Conservation (phyloP, 2,329 filamentous ascomycete species). For the Bipolaris zeicola region DNA sequence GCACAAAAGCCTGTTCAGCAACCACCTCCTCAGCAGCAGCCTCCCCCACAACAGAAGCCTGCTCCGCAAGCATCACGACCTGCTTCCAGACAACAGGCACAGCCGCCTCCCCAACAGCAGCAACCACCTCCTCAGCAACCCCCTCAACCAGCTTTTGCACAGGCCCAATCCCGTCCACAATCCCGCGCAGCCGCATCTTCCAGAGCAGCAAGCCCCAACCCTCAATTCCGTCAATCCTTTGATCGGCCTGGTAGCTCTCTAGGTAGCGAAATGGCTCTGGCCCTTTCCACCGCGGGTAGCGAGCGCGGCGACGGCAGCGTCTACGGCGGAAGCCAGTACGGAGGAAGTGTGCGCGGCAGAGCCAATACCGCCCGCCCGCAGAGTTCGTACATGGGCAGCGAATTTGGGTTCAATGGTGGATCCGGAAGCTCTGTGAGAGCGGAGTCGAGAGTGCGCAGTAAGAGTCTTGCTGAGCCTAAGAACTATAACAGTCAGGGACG, state of each 20-base stretch:
- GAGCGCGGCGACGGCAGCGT: slow-evolving; percentile 48
- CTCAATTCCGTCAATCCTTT: slow-evolving; percentile 56
- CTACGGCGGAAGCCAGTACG: slow-evolving; percentile 46
- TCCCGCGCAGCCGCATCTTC: slow-evolving; percentile 44
- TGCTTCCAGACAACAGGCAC: neutral
- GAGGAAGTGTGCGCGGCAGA: slow-evolving; percentile 48
- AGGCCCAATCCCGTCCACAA: slow-evolving; percentile 32
- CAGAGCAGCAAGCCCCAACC: slow-evolving; percentile 59
- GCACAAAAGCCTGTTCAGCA: neutral
- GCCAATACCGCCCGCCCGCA: slow-evolving; percentile 45
- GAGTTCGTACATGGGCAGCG: slow-evolving; percentile 52
- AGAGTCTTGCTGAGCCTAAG: slow-evolving; percentile 84
- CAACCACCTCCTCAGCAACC: slow-evolving; percentile 19
- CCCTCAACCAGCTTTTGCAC: slow-evolving; percentile 44
- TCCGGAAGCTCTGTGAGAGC: slow-evolving; percentile 34
- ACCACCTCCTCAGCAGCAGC: slow-evolving; percentile 32
- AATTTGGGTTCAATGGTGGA: slow-evolving; percentile 31
- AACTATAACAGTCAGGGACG: slow-evolving; percentile 86
- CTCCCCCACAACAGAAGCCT: slow-evolving; percentile 43
- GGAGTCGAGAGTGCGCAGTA: slow-evolving; percentile 66
- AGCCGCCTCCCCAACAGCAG: neutral
- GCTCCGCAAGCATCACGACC: neutral
- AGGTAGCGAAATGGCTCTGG: slow-evolving; percentile 52
- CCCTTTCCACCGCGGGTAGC: slow-evolving; percentile 50
- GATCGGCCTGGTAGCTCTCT: slow-evolving; percentile 56